phyloP scores from a whole-genome alignment of 179 eudicot species.

The Drosera spatulata region DNA sequence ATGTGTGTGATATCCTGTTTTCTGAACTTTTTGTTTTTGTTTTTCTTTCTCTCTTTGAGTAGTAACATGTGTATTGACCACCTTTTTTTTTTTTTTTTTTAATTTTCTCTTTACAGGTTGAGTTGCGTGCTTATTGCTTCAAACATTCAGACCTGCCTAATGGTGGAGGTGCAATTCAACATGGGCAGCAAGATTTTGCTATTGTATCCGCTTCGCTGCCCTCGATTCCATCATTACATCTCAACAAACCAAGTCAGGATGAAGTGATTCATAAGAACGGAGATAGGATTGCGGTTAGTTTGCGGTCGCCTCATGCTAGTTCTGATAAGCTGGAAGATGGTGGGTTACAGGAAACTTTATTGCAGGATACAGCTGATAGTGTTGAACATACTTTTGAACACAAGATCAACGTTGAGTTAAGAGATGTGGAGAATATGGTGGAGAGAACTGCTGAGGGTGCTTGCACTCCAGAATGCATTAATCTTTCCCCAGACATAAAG shows the following conservation, averaged over 20 bases:
- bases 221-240: constrained; percentile 11
- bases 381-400: constrained; percentile 20
- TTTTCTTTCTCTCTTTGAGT: too few species aligned
- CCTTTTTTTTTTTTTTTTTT: too few species aligned
- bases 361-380: constrained; percentile 15
- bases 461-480: constrained; percentile 21
- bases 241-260: constrained; percentile 33
- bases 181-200: constrained; percentile 18
- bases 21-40: too few species aligned
- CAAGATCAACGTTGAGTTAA: constrained; percentile 20
- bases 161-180: constrained; percentile 15
- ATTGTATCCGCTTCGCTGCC: constrained; percentile 15
- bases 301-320: constrained; percentile 18
- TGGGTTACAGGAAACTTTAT: constrained; percentile 16
- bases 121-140: constrained; percentile 77
- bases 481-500: constrained; percentile 43
- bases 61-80: too few species aligned
- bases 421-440: constrained; percentile 13
- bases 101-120: constrained; percentile 37
- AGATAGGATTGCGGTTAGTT: constrained; percentile 28
- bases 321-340: constrained; percentile 19
- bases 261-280: constrained; percentile 44
- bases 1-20: constrained; percentile 27
- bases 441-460: constrained; percentile 24
- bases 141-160: constrained; percentile 55